phyloP scores from a whole-genome alignment of 2,329 filamentous ascomycete genomes.

The Cladosporium sp. region DNA sequence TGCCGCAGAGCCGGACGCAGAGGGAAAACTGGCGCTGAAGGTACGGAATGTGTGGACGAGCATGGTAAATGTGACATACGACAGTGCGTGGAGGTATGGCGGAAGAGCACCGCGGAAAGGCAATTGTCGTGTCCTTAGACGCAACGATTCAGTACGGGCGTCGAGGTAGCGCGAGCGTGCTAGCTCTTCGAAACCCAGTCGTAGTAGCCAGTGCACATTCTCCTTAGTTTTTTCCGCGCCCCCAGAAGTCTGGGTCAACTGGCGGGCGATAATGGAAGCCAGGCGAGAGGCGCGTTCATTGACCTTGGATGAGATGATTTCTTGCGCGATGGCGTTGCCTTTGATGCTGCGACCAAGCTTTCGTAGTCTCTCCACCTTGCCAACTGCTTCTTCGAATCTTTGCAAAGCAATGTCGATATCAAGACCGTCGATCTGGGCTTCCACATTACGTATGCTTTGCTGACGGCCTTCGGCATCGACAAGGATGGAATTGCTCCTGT shows the following conservation, averaged over 20 bases:
- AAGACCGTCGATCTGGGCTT: constrained; percentile 88
- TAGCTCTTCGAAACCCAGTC: constrained; percentile 84
- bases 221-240: constrained; percentile 72
- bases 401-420: constrained; percentile 95
- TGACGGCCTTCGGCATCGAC: constrained; percentile 97
- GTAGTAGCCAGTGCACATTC: constrained; percentile 77
- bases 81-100: constrained; percentile 89
- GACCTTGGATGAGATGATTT: constrained; percentile 87
- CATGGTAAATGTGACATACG: constrained; percentile 91
- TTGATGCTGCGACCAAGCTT: constrained; percentile 73
- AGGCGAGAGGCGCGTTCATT: constrained; percentile 77
- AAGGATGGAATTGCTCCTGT: constrained; percentile 52
- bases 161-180: constrained; percentile 83
- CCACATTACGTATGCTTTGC: constrained; percentile 92
- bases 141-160: constrained; percentile 71
- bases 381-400: constrained; percentile 77
- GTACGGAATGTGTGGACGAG: constrained; percentile 79
- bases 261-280: constrained; percentile 69
- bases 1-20: constrained; percentile 80
- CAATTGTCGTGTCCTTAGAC: constrained; percentile 80
- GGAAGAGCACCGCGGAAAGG: constrained; percentile 92
- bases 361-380: constrained; percentile 78
- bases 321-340: constrained; percentile 80
- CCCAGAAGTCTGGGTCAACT: constrained; percentile 71
- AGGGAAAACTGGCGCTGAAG: constrained; percentile 58